A percentile compares a stretch with the other conserved stretches of the same genome.
These are phyloP conservation scores for Cyberlindnera samutprakarnensis DNA, from an alignment of 805 yeast genomes.

Conservation along the genomic window DNA sequence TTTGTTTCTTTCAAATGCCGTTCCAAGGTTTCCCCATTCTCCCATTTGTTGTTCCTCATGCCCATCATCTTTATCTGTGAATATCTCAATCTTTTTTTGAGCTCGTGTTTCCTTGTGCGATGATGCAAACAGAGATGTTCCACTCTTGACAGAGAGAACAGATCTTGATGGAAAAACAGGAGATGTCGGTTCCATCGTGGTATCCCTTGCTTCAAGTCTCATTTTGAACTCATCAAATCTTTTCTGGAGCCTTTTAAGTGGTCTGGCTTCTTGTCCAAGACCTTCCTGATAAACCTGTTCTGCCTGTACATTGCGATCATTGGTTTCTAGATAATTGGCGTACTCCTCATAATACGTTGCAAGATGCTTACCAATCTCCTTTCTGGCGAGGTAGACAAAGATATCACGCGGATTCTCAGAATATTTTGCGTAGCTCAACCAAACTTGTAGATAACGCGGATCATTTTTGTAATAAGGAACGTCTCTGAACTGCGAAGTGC, in stretches of 20 bases:
- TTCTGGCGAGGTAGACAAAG: conserved; percentile 61
- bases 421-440: conserved; percentile 71
- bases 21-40: conserved; percentile 46
- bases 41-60: no score
- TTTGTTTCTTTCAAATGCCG: conserved; percentile 44
- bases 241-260: conserved; percentile 38
- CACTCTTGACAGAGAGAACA: conserved; percentile 32
- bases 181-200: conserved; percentile 23
- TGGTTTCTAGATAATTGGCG: conserved; percentile 52
- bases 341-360: conserved; percentile 76
- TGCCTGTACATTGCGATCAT: conserved; percentile 45
- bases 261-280: conserved; percentile 55
- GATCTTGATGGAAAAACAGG: conserved; percentile 28
- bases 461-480: conserved; percentile 69
- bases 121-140: conserved; percentile 16
- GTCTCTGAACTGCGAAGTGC: conserved; percentile 63
- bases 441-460: conserved; percentile 67
- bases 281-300: conserved; percentile 53
- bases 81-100: conserved; percentile 15
- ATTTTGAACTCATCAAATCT: conserved; percentile 37
- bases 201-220: conserved; percentile 26
- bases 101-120: conserved; percentile 5
- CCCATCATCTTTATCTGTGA: conserved; percentile 22
- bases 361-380: conserved; percentile 59
- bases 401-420: conserved; percentile 66